phyloP scores from a whole-genome alignment of 192 early-diverging fungal genomes.

The Phlyctochytrium planicorne region DNA sequence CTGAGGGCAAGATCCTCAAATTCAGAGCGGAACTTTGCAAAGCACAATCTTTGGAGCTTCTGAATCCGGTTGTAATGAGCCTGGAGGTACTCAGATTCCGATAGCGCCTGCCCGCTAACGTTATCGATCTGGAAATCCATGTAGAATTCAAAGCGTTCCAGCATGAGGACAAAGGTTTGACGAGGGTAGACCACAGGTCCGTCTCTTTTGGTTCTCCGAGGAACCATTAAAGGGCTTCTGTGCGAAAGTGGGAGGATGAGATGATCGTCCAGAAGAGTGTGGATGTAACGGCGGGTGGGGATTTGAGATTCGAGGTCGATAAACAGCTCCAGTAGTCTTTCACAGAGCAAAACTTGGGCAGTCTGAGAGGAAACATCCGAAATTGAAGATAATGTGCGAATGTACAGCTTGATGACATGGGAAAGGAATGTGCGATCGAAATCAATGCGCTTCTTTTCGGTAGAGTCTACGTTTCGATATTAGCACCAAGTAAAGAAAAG shows the following conservation, averaged over 20 bases:
- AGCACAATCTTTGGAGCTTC: constrained; percentile 76
- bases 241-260: constrained; percentile 53
- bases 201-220: constrained; percentile 24
- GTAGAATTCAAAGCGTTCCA: constrained; percentile 71
- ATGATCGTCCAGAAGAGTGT: constrained; percentile 77
- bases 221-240: constrained; percentile 24
- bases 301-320: constrained; percentile 86
- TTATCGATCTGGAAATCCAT: constrained; percentile 79
- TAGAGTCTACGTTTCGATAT: constrained; percentile 21
- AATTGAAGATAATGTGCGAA: too few species aligned
- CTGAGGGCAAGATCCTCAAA: constrained; percentile 77
- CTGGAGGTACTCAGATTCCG: constrained; percentile 61
- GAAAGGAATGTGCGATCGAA: constrained; percentile 69
- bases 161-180: too few species aligned
- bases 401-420: constrained; percentile 63
- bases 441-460: constrained; percentile 49
- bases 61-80: constrained; percentile 61
- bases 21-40: constrained; percentile 56
- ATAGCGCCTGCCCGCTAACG: constrained; percentile 73
- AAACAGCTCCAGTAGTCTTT: constrained; percentile 80
- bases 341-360: constrained; percentile 60
- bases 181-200: constrained; percentile 49
- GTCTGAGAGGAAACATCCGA: constrained; percentile 25
- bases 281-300: constrained; percentile 87
- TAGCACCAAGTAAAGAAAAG: too few species aligned